Conservation (phyloP, 345 rosid genomes). For the Acer yangbiense region DNA sequence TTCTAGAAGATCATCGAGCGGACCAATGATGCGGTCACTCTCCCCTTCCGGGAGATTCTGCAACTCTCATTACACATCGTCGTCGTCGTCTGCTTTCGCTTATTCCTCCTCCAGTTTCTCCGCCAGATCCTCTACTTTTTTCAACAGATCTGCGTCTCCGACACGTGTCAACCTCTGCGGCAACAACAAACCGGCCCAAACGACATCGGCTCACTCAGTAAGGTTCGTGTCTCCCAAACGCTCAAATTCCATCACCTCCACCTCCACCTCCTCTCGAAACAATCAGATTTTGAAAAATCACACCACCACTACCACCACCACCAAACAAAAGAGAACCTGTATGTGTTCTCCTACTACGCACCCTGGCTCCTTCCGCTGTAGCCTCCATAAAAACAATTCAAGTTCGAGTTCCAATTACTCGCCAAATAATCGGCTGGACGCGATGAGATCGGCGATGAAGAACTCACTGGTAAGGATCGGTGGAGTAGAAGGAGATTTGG, state of each 20-base stretch:
- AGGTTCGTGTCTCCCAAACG: constrained; percentile 53
- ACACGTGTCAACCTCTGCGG: constrained; percentile 46
- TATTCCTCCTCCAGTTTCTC: constrained; percentile 50
- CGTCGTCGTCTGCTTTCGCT: constrained; percentile 54
- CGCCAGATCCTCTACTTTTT: constrained; percentile 47
- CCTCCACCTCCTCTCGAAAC: constrained; percentile 15
- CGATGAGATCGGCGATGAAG: constrained; percentile 72
- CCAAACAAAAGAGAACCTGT: constrained; percentile 47
- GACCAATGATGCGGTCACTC: constrained; percentile 41
- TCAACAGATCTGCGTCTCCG: constrained; percentile 53
- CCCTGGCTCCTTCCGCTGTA: constrained; percentile 83
- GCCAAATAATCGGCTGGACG: constrained; percentile 53
- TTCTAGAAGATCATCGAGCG: constrained; percentile 42
- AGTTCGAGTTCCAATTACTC: constrained; percentile 27
- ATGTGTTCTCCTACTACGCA: constrained; percentile 80
- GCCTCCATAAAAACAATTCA: constrained; percentile 52
- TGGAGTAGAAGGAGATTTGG: constrained; percentile 69
- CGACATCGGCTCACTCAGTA: constrained; percentile 36
- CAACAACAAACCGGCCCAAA: constrained; percentile 6
- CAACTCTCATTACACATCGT: constrained; percentile 22
- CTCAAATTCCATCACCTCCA: constrained; percentile 36
- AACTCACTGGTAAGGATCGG: constrained; percentile 74
- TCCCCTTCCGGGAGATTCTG: constrained; percentile 50
- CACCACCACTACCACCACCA: constrained; percentile 20
- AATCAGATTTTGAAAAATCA: constrained; percentile 35